A percentile compares a stretch with the other conserved stretches of the same genome.
Evolutionary conservation across 2,329 filamentous ascomycete species (phyloP).

Genomic region (Pseudogymnoascus sp.): DNA sequence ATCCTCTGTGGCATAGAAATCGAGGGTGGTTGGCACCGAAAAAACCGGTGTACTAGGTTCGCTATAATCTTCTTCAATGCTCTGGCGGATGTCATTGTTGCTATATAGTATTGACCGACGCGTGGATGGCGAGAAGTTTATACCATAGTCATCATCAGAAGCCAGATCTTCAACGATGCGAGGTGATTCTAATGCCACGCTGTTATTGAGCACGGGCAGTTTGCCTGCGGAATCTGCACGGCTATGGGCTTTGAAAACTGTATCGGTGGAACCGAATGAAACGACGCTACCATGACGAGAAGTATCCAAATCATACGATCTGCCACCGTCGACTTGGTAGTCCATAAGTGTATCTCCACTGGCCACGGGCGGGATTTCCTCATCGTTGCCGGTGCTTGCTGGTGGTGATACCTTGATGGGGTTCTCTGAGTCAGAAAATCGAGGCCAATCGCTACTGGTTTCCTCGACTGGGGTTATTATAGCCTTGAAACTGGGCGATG

Average conservation of each 20-base stretch:
- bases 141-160: neutral
- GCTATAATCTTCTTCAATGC: neutral
- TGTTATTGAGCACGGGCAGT: conserved; percentile 4
- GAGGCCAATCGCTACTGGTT: neutral
- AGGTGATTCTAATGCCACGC: neutral
- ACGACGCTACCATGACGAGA: neutral
- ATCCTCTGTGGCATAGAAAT: neutral
- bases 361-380: neutral
- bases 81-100: neutral
- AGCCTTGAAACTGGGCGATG: neutral
- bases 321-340: neutral
- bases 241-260: conserved; percentile 14
- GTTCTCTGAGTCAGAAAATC: neutral
- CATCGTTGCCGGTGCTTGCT: too few species aligned
- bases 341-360: neutral
- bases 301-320: neutral
- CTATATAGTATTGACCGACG: neutral
- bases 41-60: neutral
- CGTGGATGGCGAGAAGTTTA: conserved; percentile 2
- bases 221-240: conserved; percentile 11
- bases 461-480: conserved; percentile 2
- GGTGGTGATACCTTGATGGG: neutral
- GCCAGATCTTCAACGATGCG: neutral
- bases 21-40: neutral
- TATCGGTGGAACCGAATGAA: neutral